These are phyloP conservation scores for Yarrowia hollandica DNA, from an alignment of 805 yeast species.

Conservation along the genomic window DNA sequence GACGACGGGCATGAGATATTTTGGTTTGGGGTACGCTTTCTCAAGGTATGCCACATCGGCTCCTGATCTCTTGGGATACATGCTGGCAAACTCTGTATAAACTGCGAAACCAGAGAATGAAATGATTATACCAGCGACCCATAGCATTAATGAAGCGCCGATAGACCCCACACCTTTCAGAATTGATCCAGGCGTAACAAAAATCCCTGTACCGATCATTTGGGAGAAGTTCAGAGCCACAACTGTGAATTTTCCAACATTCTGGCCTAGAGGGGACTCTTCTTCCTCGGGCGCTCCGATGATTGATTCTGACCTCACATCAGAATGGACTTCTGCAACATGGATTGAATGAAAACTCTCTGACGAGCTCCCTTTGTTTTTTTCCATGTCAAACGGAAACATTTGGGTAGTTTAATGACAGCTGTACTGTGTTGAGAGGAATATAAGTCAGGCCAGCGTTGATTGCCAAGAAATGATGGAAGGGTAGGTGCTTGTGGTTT, in stretches of 20 bases:
- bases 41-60: conserved; percentile 70
- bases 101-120: conserved; percentile 55
- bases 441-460: too few species aligned
- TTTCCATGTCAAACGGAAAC: conserved; percentile 14
- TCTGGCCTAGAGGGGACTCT: conserved; percentile 11
- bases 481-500: too few species aligned
- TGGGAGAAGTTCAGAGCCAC: conserved; percentile 6
- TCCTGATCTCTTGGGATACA: conserved; percentile 62
- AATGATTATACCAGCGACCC: conserved; percentile 53
- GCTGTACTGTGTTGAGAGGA: too few species aligned
- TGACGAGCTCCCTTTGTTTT: neutral
- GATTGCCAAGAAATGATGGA: too few species aligned
- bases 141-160: conserved; percentile 55
- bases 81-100: conserved; percentile 65
- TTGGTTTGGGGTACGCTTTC: conserved; percentile 56
- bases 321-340: neutral
- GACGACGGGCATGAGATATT: conserved; percentile 51
- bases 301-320: neutral
- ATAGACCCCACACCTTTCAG: conserved; percentile 58
- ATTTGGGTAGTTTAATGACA: neutral
- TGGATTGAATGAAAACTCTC: conserved; percentile 1
- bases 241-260: conserved; percentile 1
- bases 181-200: conserved; percentile 39
- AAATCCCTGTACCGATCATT: neutral
- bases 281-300: conserved; percentile 15